These are phyloP conservation scores for Neurospora africana DNA, from an alignment of 495 filamentous ascomycete species.

Conservation along the genomic window DNA sequence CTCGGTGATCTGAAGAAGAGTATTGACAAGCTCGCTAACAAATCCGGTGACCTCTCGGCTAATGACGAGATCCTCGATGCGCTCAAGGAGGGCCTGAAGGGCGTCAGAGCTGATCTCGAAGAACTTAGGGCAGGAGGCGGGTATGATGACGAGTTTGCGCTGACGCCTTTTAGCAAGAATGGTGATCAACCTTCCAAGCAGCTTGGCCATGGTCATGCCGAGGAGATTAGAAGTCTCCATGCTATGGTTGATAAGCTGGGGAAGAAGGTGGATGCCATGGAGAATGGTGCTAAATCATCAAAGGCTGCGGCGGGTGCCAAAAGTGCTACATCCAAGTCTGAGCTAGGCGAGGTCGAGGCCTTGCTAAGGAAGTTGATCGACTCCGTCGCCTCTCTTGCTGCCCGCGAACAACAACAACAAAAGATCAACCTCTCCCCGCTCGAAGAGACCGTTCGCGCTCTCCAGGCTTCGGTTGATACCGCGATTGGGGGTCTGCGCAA, in stretches of 20 bases:
- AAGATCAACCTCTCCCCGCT: background rate
- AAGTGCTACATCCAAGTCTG: slow-evolving; percentile 43
- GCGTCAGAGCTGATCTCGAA: slow-evolving; percentile 66
- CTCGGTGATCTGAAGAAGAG: slow-evolving; percentile 61
- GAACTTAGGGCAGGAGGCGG: slow-evolving; percentile 45
- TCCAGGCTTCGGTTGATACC: background rate
- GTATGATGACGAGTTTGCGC: slow-evolving; percentile 38
- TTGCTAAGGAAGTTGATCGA: slow-evolving; percentile 27
- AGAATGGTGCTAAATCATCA: slow-evolving; percentile 30
- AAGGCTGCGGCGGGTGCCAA: slow-evolving; percentile 60
- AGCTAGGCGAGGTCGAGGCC: slow-evolving; percentile 26
- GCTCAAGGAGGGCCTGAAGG: slow-evolving; percentile 65
- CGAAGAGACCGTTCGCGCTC: background rate
- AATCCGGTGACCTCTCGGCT: slow-evolving; percentile 56
- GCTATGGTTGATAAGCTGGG: slow-evolving; percentile 51
- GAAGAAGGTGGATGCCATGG: slow-evolving; percentile 72
- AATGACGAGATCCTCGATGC: slow-evolving; percentile 80
- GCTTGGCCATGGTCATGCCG: slow-evolving; percentile 30
- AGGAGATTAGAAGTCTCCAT: slow-evolving; percentile 77
- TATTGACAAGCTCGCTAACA: slow-evolving; percentile 63
- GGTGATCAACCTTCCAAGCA: slow-evolving; percentile 5
- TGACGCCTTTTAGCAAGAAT: slow-evolving; percentile 29
- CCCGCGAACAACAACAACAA: slow-evolving; percentile 7
- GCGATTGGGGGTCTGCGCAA: background rate
- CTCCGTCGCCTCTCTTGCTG: slow-evolving; percentile 20